A percentile compares a stretch with the other conserved stretches of the same genome.
Conservation (phyloP, 257 asterid species). For the Cinchona pubescens region DNA sequence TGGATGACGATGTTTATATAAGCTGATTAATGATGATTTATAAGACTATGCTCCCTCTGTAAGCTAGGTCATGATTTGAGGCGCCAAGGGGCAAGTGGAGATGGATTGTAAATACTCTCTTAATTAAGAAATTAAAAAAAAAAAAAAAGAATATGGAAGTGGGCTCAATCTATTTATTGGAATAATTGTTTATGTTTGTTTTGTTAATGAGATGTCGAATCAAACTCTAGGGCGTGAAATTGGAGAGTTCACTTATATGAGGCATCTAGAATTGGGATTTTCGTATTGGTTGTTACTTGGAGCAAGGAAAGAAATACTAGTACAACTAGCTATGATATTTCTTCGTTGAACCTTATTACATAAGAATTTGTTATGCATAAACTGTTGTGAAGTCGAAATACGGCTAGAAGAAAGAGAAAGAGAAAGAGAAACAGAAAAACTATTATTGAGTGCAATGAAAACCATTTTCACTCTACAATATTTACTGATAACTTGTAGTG, state of each 20-base stretch:
- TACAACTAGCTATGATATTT: neutral
- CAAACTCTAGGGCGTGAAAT: neutral
- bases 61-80: no score
- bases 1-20: neutral
- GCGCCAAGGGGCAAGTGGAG: no score
- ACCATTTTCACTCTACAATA: neutral
- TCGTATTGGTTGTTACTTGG: no score
- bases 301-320: neutral
- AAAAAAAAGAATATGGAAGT: neutral
- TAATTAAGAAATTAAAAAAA: no score
- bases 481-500: slow-evolving; percentile 51
- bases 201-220: neutral
- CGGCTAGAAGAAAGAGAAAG: neutral
- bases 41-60: no score
- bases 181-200: neutral
- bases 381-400: neutral
- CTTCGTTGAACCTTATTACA: no score
- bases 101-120: no score
- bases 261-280: neutral
- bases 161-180: neutral
- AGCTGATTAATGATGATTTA: neutral
- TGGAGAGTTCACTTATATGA: neutral
- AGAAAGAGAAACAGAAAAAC: neutral
- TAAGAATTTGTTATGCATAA: neutral
- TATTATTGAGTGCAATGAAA: neutral